Conservation (phyloP, 2,329 filamentous ascomycete species). For the Cladobotryum protrusum region DNA sequence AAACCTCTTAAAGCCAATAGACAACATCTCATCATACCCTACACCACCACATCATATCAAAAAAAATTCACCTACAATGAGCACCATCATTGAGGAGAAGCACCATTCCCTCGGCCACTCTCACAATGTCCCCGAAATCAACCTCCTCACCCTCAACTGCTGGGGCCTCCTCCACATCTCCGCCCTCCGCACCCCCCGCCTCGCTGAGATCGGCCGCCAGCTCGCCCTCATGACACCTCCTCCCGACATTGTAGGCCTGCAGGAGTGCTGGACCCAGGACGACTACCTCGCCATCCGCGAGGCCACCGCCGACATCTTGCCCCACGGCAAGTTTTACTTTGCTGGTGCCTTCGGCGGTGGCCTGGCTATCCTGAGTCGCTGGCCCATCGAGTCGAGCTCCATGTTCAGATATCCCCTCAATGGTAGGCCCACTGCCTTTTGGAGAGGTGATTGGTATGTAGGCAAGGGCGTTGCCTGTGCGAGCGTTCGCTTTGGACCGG, state of each 20-base stretch:
- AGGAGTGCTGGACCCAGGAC: slow-evolving; percentile 87
- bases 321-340: slow-evolving; percentile 89
- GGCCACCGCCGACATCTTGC: slow-evolving; percentile 66
- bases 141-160: slow-evolving; percentile 87
- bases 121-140: slow-evolving; percentile 48
- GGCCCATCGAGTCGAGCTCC: slow-evolving; percentile 83
- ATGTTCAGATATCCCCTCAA: slow-evolving; percentile 90
- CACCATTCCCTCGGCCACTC: background rate
- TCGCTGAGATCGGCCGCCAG: slow-evolving; percentile 76
- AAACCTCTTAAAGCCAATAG: too few species aligned
- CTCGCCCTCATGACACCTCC: slow-evolving; percentile 61
- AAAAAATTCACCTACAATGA: background rate
- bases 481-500: slow-evolving; percentile 63
- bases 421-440: slow-evolving; percentile 88
- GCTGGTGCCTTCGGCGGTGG: slow-evolving; percentile 86
- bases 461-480: slow-evolving; percentile 90
- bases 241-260: slow-evolving; percentile 84
- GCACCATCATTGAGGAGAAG: slow-evolving; percentile 16
- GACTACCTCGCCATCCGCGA: slow-evolving; percentile 76
- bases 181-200: slow-evolving; percentile 67
- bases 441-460: slow-evolving; percentile 91
- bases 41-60: background rate
- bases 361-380: slow-evolving; percentile 80
- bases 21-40: background rate
- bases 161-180: slow-evolving; percentile 92